Evolutionary conservation across 108 stramenopile species (phyloP).

Genomic region (Chaetoceros muelleri): DNA sequence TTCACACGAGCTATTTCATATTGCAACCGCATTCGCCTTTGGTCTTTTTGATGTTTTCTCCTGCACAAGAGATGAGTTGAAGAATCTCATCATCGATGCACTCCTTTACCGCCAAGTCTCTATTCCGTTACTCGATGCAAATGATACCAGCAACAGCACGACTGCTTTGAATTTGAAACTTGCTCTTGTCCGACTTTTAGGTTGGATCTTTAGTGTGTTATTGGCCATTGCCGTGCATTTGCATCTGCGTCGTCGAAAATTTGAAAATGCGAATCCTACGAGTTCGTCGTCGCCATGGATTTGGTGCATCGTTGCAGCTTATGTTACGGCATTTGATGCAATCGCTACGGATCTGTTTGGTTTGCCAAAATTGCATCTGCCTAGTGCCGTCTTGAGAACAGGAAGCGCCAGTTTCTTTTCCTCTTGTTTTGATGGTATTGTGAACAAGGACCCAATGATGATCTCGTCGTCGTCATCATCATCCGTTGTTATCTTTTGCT

Average conservation of each 20-base stretch:
- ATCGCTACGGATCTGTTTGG: slow-evolving; percentile 49
- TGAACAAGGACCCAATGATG: too few species aligned
- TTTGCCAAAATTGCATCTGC: slow-evolving; percentile 6
- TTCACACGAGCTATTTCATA: slow-evolving; percentile 48
- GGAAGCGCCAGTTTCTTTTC: too few species aligned
- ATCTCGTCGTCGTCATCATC: not conserved
- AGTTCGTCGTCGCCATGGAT: not conserved
- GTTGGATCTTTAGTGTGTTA: slow-evolving; percentile 44
- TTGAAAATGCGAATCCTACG: not conserved
- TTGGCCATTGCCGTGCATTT: slow-evolving; percentile 23
- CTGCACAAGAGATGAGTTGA: too few species aligned
- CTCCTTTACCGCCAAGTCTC: too few species aligned
- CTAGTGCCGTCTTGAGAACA: too few species aligned
- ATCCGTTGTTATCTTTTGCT: slow-evolving; percentile 17
- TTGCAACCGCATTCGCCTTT: slow-evolving; percentile 18
- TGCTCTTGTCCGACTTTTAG: slow-evolving; percentile 27
- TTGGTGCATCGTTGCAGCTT: slow-evolving; percentile 28
- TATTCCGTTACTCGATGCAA: too few species aligned
- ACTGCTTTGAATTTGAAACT: too few species aligned
- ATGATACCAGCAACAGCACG: too few species aligned
- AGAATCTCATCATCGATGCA: too few species aligned
- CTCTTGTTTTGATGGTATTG: too few species aligned
- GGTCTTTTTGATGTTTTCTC: too few species aligned
- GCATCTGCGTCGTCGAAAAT: not conserved
- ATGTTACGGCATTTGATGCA: slow-evolving; percentile 49